These are phyloP conservation scores for Suillus spraguei DNA, from an alignment of 768 basidiomycete species.

Conservation along the genomic window DNA sequence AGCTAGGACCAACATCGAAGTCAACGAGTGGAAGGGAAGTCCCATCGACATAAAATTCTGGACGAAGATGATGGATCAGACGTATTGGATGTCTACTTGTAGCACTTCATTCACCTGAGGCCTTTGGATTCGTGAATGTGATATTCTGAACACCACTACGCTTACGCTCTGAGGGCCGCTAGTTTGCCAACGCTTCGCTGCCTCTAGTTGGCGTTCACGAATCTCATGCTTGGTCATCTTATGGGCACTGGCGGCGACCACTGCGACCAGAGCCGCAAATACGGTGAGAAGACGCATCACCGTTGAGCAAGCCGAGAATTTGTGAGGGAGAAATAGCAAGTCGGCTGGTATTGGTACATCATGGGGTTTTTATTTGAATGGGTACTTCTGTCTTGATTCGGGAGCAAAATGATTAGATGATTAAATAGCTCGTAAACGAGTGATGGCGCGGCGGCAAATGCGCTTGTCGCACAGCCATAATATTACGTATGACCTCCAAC, in stretches of 20 bases:
- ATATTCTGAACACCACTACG: constrained; percentile 53
- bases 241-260: constrained; percentile 15
- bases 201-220: constrained; percentile 47
- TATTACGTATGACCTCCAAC: too few relatives aligned
- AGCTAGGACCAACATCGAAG: constrained; percentile 50
- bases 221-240: constrained; percentile 43
- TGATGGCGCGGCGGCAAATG: not conserved
- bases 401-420: too few relatives aligned
- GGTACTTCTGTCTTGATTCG: too few relatives aligned
- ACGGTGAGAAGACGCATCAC: not conserved
- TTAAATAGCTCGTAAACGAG: too few relatives aligned
- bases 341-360: not conserved
- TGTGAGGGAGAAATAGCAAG: not conserved
- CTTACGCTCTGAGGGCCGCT: not conserved
- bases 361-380: not conserved
- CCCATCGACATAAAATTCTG: constrained; percentile 77
- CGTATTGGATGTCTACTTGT: not conserved
- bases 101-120: constrained; percentile 45
- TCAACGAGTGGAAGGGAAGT: constrained; percentile 63
- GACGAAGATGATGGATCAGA: not conserved
- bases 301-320: not conserved
- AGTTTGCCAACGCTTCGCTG: constrained; percentile 43
- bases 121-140: constrained; percentile 68
- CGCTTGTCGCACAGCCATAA: not conserved
- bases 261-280: constrained; percentile 17